phyloP scores from a whole-genome alignment of 2,329 filamentous ascomycete genomes.

The Pezicula rhizophila region DNA sequence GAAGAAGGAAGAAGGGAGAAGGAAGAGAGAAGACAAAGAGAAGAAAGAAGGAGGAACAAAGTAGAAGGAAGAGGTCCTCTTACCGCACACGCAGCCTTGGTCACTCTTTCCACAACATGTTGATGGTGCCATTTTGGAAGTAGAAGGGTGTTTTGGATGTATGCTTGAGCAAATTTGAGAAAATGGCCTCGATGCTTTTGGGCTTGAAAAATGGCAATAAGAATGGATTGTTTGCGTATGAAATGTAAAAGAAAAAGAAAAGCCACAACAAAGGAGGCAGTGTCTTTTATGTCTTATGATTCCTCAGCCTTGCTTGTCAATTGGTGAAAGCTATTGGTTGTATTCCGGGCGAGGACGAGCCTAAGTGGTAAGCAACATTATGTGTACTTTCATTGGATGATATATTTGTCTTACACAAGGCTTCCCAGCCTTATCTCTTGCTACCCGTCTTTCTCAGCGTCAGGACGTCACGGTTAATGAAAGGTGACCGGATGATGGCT shows the following conservation, averaged over 20 bases:
- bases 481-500: too few relatives aligned
- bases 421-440: too few relatives aligned
- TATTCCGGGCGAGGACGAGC: too few relatives aligned
- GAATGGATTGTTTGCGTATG: too few relatives aligned
- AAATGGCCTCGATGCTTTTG: not conserved
- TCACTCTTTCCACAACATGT: slow-evolving; percentile 27
- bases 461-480: too few relatives aligned
- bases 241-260: not conserved
- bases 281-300: not conserved
- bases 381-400: too few relatives aligned
- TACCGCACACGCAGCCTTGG: slow-evolving; percentile 22
- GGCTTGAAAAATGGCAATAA: not conserved
- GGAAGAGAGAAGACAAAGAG: not conserved
- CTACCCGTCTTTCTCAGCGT: too few relatives aligned
- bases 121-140: slow-evolving; percentile 21
- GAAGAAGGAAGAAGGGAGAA: not conserved
- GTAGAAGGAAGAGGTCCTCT: slow-evolving; percentile 2
- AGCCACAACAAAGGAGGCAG: not conserved
- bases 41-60: slow-evolving; percentile 5
- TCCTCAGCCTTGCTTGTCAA: not conserved
- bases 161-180: not conserved
- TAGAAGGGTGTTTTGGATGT: not conserved
- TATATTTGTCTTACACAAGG: too few relatives aligned
- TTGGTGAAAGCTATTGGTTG: not conserved
- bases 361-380: too few relatives aligned